phyloP scores from a whole-genome alignment of 768 basidiomycete species.

The Boletus subcaerulescens region DNA sequence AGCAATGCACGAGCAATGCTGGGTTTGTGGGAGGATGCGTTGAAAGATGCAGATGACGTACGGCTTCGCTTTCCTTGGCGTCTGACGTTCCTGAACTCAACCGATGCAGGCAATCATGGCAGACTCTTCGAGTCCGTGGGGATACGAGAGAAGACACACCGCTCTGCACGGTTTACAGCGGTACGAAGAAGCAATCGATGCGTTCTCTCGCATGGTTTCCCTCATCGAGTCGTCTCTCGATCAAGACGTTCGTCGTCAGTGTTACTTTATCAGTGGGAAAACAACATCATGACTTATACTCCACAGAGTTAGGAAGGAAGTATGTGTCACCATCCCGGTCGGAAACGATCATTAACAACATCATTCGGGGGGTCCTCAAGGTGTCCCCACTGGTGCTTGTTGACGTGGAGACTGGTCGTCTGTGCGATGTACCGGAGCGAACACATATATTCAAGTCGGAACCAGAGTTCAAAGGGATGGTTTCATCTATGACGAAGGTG shows the following conservation, averaged over 20 bases:
- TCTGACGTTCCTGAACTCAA: neutral
- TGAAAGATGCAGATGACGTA: conserved; percentile 17
- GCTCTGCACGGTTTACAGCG: conserved; percentile 1
- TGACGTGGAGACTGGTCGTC: neutral
- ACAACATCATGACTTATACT: neutral
- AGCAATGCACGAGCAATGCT: too few species aligned
- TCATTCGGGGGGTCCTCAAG: neutral
- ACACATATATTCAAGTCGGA: conserved; percentile 1
- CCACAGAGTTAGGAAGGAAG: neutral
- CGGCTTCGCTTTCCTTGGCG: rapidly evolving
- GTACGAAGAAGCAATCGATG: neutral
- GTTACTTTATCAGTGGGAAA: rapidly evolving
- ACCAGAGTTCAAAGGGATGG: neutral
- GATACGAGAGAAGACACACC: conserved; percentile 1
- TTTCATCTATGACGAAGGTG: conserved; percentile 7
- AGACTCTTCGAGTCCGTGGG: neutral
- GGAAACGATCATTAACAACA: neutral
- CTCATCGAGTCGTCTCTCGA: neutral
- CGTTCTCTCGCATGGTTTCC: neutral
- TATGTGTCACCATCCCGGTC: neutral
- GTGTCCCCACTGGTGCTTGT: neutral
- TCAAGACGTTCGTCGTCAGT: neutral
- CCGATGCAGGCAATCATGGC: neutral
- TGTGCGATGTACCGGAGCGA: neutral
- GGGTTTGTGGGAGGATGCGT: conserved; percentile 7